These are phyloP conservation scores for Nothophaeocryptopus gaeumannii DNA, from an alignment of 2,329 filamentous ascomycete species.

Conservation along the genomic window DNA sequence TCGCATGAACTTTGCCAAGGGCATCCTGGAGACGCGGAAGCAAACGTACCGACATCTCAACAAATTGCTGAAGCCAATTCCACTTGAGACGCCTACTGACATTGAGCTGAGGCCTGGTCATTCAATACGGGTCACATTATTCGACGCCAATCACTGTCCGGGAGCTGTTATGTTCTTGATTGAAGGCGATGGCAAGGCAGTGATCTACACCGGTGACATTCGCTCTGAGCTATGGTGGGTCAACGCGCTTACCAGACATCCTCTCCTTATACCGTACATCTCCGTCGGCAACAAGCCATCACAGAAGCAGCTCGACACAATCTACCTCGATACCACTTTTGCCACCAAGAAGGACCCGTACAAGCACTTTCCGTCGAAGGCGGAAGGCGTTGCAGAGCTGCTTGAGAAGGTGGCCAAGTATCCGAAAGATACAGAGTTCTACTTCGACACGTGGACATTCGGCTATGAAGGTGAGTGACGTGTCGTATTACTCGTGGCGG, in stretches of 20 bases:
- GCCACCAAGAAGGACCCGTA: conserved; percentile 51
- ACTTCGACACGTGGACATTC: conserved; percentile 87
- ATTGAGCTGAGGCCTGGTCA: conserved; percentile 70
- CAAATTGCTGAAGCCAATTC: conserved; percentile 73
- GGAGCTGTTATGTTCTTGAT: conserved; percentile 92
- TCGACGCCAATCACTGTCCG: conserved; percentile 89
- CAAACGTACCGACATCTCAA: conserved; percentile 75
- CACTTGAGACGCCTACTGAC: conserved; percentile 72
- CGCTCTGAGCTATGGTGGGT: conserved; percentile 86
- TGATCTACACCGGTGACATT: conserved; percentile 87
- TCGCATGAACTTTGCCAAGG: conserved; percentile 75
- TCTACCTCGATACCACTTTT: conserved; percentile 90
- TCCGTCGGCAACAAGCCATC: conserved; percentile 46
- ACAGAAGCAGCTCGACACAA: conserved; percentile 66
- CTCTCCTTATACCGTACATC: conserved; percentile 68
- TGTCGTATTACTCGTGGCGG: too few relatives aligned
- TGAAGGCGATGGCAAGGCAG: conserved; percentile 66
- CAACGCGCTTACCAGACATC: conserved; percentile 67
- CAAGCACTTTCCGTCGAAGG: conserved; percentile 60
- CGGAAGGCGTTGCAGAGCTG: conserved; percentile 72
- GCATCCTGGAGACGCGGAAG: conserved; percentile 70
- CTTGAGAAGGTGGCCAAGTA: conserved; percentile 66
- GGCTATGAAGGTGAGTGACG: conserved; percentile 88
- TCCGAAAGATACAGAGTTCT: conserved; percentile 72
- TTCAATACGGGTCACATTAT: conserved; percentile 74